These are phyloP conservation scores for Wallacemonas sp. DNA, from an alignment of 208 protist species.

Conservation along the genomic window DNA sequence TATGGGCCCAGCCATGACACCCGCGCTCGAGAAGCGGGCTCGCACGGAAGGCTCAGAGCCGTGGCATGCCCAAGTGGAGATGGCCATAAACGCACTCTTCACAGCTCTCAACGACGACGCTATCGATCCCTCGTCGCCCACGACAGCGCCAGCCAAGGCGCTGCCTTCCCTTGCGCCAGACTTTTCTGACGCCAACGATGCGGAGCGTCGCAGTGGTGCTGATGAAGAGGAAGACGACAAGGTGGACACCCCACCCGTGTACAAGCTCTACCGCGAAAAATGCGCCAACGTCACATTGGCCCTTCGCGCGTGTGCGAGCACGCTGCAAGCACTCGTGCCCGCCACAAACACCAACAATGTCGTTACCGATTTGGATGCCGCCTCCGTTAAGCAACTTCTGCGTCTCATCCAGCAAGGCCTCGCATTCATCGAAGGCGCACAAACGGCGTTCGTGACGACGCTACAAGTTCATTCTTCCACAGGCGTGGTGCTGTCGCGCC, in stretches of 20 bases:
- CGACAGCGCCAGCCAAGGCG: background rate
- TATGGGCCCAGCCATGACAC: conserved; percentile 4
- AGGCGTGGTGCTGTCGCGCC: conserved; percentile 77
- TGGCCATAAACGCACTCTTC: conserved; percentile 21
- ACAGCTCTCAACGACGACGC: conserved; percentile 18
- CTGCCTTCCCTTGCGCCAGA: too few species aligned
- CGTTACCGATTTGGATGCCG: conserved; percentile 1
- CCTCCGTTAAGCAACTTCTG: conserved; percentile 12
- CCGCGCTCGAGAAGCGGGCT: conserved; percentile 27
- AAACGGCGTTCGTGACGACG: conserved; percentile 23
- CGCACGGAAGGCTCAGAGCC: conserved; percentile 29
- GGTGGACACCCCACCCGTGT: conserved; percentile 14
- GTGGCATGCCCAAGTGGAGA: conserved; percentile 22
- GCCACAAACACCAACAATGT: background rate
- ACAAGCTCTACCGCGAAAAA: conserved; percentile 27
- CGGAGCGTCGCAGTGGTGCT: conserved; percentile 10
- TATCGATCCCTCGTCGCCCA: conserved; percentile 3
- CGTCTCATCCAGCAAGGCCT: conserved; percentile 4
- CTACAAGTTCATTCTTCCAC: conserved; percentile 64
- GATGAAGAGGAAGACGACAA: background rate
- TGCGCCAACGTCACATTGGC: conserved; percentile 4
- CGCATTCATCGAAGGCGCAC: conserved; percentile 17
- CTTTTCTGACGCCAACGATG: too few species aligned
- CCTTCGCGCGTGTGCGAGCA: conserved; percentile 19
- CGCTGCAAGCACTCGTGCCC: conserved; percentile 25